Evolutionary conservation across 1,139 yeast species (phyloP).

Genomic region (Candida pseudoviswanathii): DNA sequence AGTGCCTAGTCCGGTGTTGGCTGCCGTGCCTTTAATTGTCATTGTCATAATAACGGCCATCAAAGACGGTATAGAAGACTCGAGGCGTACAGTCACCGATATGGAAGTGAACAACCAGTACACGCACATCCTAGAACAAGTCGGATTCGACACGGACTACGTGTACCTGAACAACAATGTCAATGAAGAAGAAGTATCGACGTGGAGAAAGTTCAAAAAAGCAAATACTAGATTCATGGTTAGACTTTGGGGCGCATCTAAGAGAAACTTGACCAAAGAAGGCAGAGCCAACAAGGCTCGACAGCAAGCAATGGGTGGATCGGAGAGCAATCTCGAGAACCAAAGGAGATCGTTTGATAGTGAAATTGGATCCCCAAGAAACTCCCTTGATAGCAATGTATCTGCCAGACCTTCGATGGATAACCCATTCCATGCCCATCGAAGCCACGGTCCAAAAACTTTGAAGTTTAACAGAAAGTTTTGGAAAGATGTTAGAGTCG

Average conservation of each 20-base stretch:
- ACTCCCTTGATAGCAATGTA: slow-evolving; percentile 19
- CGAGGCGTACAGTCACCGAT: slow-evolving; percentile 54
- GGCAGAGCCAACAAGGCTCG: slow-evolving; percentile 40
- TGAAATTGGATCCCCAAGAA: slow-evolving; percentile 22
- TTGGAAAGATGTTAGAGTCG: slow-evolving; percentile 60
- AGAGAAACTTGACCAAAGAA: slow-evolving; percentile 36
- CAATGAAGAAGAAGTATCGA: slow-evolving; percentile 49
- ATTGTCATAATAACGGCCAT: slow-evolving; percentile 57
- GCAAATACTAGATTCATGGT: slow-evolving; percentile 37
- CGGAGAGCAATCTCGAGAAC: slow-evolving; percentile 9
- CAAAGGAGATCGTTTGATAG: slow-evolving; percentile 40
- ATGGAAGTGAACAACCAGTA: slow-evolving; percentile 54
- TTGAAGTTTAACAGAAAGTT: slow-evolving; percentile 37
- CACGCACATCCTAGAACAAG: slow-evolving; percentile 44
- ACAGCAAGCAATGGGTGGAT: slow-evolving; percentile 17
- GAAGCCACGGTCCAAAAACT: slow-evolving; percentile 18
- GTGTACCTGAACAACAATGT: slow-evolving; percentile 45
- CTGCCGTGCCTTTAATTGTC: slow-evolving; percentile 62
- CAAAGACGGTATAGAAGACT: slow-evolving; percentile 62
- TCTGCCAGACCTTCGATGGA: slow-evolving; percentile 18
- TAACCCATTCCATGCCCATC: slow-evolving; percentile 20
- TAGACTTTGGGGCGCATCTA: slow-evolving; percentile 29
- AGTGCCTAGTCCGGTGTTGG: slow-evolving; percentile 56
- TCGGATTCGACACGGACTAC: slow-evolving; percentile 15
- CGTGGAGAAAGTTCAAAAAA: slow-evolving; percentile 66